Evolutionary conservation across 805 yeast genomes (phyloP).

Genomic region (Blastobotrys mokoenaii): DNA sequence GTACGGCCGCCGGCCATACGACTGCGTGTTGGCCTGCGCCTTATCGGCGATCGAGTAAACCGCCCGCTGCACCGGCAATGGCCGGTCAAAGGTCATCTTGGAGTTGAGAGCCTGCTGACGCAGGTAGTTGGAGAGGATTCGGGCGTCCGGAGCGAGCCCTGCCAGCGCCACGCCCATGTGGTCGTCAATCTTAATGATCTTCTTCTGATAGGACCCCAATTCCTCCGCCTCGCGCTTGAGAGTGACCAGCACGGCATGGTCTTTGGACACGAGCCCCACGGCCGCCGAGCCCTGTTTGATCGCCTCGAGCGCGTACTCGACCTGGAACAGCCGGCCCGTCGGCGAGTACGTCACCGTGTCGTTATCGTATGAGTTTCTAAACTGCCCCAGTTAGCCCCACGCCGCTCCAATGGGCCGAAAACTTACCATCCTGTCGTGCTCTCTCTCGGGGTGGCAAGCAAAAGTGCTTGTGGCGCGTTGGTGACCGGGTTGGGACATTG

Average conservation of each 20-base stretch:
- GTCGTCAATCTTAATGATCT: slow-evolving; percentile 81
- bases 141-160: slow-evolving; percentile 96
- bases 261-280: slow-evolving; percentile 81
- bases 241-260: slow-evolving; percentile 87
- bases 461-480: too few species aligned
- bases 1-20: slow-evolving; percentile 93
- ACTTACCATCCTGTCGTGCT: too few species aligned
- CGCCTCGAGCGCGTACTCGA: slow-evolving; percentile 80
- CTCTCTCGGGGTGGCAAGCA: too few species aligned
- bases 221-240: slow-evolving; percentile 96
- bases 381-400: too few species aligned
- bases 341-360: slow-evolving; percentile 97
- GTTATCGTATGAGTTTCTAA: slow-evolving; percentile 97
- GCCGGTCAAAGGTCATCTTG: slow-evolving; percentile 76
- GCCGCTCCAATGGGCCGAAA: too few species aligned
- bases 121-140: slow-evolving; percentile 81
- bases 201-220: slow-evolving; percentile 92
- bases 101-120: slow-evolving; percentile 89
- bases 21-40: slow-evolving; percentile 94
- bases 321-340: slow-evolving; percentile 83
- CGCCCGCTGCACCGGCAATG: slow-evolving; percentile 74
- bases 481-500: too few species aligned
- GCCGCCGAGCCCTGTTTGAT: slow-evolving; percentile 98
- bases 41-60: slow-evolving; percentile 85
- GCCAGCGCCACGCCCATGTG: slow-evolving; percentile 95